Percentiles rank a stretch among this genome's conserved stretches.
Conservation (phyloP, 805 yeast species). For the Maudiozyma bulderi region DNA sequence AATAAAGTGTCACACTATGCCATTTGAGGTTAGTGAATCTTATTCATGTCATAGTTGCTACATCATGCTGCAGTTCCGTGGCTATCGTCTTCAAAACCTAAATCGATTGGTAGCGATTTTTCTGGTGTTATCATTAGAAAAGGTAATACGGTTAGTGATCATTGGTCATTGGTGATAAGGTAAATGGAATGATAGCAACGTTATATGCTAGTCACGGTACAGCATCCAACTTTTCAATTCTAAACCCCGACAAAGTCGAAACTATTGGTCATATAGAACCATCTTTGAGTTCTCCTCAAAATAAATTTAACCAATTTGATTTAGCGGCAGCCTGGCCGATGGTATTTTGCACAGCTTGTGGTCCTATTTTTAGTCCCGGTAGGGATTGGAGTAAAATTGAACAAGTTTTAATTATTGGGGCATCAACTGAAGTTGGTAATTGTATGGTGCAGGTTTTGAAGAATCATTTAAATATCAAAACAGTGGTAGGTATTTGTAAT, state of each 20-base stretch:
- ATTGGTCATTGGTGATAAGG: neutral
- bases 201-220: slow-evolving; percentile 19
- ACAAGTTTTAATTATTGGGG: slow-evolving; percentile 59
- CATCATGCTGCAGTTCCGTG: neutral
- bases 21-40: too few species aligned
- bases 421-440: slow-evolving; percentile 60
- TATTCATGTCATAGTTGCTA: too few species aligned
- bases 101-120: slow-evolving; percentile 22
- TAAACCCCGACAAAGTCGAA: slow-evolving; percentile 26
- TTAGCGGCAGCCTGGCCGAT: slow-evolving; percentile 48
- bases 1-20: too few species aligned
- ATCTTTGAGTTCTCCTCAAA: slow-evolving; percentile 23
- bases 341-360: slow-evolving; percentile 54
- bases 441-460: slow-evolving; percentile 49
- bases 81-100: slow-evolving; percentile 4
- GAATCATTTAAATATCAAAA: slow-evolving; percentile 35
- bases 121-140: slow-evolving; percentile 21
- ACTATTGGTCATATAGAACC: slow-evolving; percentile 24
- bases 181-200: neutral
- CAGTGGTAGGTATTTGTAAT: slow-evolving; percentile 51
- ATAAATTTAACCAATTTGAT: slow-evolving; percentile 11
- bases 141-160: slow-evolving; percentile 10
- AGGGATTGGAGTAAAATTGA: slow-evolving; percentile 32
- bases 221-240: slow-evolving; percentile 15
- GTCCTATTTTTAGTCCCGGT: slow-evolving; percentile 25